phyloP scores from a whole-genome alignment of 352 stramenopile genomes.

The Phytopythium cucurbitacearum region DNA sequence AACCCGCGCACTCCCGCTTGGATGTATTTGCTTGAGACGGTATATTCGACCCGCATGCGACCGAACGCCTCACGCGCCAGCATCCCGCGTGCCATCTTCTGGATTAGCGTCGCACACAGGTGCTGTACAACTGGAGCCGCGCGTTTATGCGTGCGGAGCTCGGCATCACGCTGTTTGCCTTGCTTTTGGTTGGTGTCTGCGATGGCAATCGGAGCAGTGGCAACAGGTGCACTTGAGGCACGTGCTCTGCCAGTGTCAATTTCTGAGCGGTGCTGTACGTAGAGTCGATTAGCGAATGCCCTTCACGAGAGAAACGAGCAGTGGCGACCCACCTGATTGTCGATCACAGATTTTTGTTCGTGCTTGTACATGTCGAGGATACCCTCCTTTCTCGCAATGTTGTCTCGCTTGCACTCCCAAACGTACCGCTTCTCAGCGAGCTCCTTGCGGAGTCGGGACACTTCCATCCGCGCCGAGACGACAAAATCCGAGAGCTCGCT shows the following conservation, averaged over 20 bases:
- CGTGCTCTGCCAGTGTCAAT: slow-evolving; percentile 11
- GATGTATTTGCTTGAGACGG: slow-evolving; percentile 74
- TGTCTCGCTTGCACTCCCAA: slow-evolving; percentile 39
- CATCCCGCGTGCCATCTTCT: slow-evolving; percentile 70
- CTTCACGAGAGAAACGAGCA: background rate
- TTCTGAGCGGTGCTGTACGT: slow-evolving; percentile 12
- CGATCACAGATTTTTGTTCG: slow-evolving; percentile 46
- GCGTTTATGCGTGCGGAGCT: slow-evolving; percentile 12
- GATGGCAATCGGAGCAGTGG: background rate
- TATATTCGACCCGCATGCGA: slow-evolving; percentile 59
- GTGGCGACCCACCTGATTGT: slow-evolving; percentile 16
- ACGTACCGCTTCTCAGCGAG: slow-evolving; percentile 53
- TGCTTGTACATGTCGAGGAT: slow-evolving; percentile 69
- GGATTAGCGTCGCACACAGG: slow-evolving; percentile 75
- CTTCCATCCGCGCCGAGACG: slow-evolving; percentile 27
- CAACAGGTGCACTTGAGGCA: background rate
- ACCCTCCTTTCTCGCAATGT: slow-evolving; percentile 68
- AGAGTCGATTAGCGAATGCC: background rate
- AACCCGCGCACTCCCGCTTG: slow-evolving; percentile 68
- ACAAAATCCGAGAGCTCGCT: slow-evolving; percentile 48
- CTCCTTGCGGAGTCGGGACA: slow-evolving; percentile 31
- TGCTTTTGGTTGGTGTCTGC: slow-evolving; percentile 11
- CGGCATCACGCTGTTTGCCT: slow-evolving; percentile 21
- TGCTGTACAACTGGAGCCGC: slow-evolving; percentile 41
- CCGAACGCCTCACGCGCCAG: slow-evolving; percentile 52